These are phyloP conservation scores for Xylariaceae sp. DNA, from an alignment of 2,329 filamentous ascomycete species.

Conservation along the genomic window DNA sequence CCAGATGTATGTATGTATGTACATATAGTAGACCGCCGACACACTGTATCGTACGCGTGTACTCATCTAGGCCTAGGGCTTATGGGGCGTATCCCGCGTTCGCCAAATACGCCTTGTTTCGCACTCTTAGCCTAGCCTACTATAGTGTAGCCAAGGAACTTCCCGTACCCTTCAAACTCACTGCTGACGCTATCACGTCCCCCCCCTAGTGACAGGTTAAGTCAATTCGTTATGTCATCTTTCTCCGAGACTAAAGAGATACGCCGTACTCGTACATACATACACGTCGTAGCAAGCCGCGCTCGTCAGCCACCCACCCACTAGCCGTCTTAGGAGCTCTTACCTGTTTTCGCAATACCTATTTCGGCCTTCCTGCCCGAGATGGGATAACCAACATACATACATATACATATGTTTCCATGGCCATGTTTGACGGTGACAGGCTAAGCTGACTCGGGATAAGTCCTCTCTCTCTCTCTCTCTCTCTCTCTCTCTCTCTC, in stretches of 20 bases:
- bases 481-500: too few relatives aligned
- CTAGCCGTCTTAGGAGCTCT: neutral
- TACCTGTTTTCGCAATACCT: neutral
- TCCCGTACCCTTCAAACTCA: constrained; percentile 17
- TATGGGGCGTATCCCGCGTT: neutral
- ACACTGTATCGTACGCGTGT: neutral
- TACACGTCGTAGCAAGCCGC: neutral
- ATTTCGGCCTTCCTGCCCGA: neutral
- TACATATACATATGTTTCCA: too few relatives aligned
- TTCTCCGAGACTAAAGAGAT: neutral
- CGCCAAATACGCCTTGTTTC: neutral
- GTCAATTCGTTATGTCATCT: neutral
- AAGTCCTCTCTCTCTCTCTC: too few relatives aligned
- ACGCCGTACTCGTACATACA: neutral
- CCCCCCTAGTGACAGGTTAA: neutral
- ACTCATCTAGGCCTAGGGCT: neutral
- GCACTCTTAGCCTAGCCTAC: too few relatives aligned
- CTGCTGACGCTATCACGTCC: constrained; percentile 17
- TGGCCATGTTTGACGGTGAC: too few relatives aligned
- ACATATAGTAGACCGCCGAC: too few relatives aligned
- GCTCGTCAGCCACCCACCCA: too few relatives aligned
- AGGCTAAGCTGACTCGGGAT: too few relatives aligned
- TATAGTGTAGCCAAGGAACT: constrained; percentile 16
- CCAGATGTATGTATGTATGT: neutral
- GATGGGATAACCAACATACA: neutral